Base-by-base conservation (phyloP, 2,329 filamentous ascomycete genomes). In the Alternaria arborescens region DNA sequence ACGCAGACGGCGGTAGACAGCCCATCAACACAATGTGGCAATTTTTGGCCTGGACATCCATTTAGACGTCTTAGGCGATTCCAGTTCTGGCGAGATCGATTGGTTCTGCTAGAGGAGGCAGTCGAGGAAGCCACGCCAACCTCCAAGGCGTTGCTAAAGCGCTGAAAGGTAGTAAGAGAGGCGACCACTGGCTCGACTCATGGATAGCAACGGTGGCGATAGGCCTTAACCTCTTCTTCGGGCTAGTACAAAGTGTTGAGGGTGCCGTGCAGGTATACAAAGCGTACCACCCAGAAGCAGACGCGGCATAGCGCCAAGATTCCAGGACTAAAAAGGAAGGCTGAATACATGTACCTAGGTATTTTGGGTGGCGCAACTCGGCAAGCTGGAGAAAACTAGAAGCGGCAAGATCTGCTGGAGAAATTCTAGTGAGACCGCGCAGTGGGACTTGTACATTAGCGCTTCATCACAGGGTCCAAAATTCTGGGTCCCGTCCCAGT, bases 241-340 rank as follows among this genome's bases (percentile, higher is more conserved):
- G 0, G 0, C 10, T 83, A 1, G 62, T 82, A 1, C 79, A 83
- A 61, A 75, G 73, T 20, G 51, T 83, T 10, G 80, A 81, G 53
- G 79, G 81, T 1, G 81, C 71, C 0, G 38, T 83, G 38, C 81
- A 83, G 57, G 77, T 82, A 11, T 67, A 69, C 22, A 67, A 64
- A 24, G 64, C 65, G 2, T 66, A 64, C 22, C 60, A 67, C 43
- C 58, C 62, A 5, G 24, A 47, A 4, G 4, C n/a, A 32, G 44
- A 47, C n/a, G 16, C 44, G 44, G 1, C 18, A 48, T 22, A 20
- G 7, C 18, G 44, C 28, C 6, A 8, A 48, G 11, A 16, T 8
- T 10, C 22, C 3, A 8, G 7, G 5, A 26, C 22, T 22, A 24
- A 24, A 26, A 26, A 8, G 41, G 22, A 26, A 26, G 20, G 41